Percentiles rank a stretch among this genome's conserved stretches.
phyloP scores from a whole-genome alignment of 441 rosid species.

The Theobroma grandiflorum region DNA sequence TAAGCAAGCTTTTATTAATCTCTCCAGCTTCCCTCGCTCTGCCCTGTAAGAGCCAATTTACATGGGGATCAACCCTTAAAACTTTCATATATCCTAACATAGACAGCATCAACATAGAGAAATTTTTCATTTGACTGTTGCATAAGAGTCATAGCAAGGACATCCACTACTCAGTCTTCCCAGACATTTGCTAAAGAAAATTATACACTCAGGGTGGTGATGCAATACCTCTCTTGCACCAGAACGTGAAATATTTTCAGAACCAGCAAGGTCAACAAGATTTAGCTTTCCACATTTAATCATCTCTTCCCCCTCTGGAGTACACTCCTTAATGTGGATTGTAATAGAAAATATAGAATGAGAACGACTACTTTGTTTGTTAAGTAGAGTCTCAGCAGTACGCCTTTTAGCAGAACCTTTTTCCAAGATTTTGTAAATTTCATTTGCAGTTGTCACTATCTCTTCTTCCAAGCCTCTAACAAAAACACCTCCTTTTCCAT shows the following conservation, averaged over 20 bases:
- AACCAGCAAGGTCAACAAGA: constrained; percentile 99
- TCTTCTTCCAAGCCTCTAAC: constrained; percentile 98
- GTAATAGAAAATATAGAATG: constrained; percentile 98
- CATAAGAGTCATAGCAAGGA: background rate
- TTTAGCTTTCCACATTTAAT: constrained; percentile 97
- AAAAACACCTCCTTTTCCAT: constrained; percentile 99
- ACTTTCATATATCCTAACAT: constrained; percentile 8
- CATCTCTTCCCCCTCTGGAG: constrained; percentile 99
- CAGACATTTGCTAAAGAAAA: background rate
- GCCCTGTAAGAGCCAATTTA: constrained; percentile 66
- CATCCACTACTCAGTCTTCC: constrained; percentile 9
- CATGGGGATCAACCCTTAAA: constrained; percentile 25
- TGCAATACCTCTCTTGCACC: constrained; percentile 93
- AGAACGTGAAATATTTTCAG: constrained; percentile 97
- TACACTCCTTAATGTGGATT: constrained; percentile 94
- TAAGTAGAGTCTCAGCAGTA: constrained; percentile 97
- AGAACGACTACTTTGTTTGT: constrained; percentile 99
- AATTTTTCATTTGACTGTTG: constrained; percentile 6
- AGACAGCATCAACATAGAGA: background rate
- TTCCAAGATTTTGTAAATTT: constrained; percentile 97
- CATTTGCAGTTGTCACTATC: constrained; percentile 92
- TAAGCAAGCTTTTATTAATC: constrained; percentile 98
- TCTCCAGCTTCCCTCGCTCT: constrained; percentile 99
- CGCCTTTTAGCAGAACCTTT: constrained; percentile 98
- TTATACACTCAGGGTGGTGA: background rate